These are phyloP conservation scores for Cunninghamia lanceolata DNA, from an alignment of 75 land plant genomes.

Conservation along the genomic window DNA sequence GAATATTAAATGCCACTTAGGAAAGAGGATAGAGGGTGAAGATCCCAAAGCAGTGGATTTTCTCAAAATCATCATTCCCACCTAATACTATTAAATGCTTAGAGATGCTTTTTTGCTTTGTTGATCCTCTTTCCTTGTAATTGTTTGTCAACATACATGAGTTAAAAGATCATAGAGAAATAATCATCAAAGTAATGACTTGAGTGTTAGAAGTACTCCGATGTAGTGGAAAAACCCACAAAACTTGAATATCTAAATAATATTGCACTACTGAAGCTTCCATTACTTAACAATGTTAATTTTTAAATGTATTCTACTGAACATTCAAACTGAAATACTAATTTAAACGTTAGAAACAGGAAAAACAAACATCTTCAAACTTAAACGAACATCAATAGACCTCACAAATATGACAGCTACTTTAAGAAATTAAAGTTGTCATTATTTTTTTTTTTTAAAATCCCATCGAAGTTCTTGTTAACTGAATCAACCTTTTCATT, in stretches of 20 bases:
- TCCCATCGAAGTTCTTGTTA: not conserved
- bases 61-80: not conserved
- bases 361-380: not conserved
- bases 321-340: not conserved
- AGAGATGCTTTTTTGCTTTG: not conserved
- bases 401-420: not conserved
- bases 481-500: slow-evolving; percentile 76
- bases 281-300: not conserved
- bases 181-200: not conserved
- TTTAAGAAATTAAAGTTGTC: not conserved
- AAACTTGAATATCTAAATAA: not conserved
- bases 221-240: not conserved
- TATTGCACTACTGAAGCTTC: not conserved
- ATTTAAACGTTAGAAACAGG: not conserved
- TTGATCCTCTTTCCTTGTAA: not conserved
- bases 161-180: not conserved
- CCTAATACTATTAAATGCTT: not conserved
- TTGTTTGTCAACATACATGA: not conserved
- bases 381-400: not conserved
- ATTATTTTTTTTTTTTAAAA: too few species aligned
- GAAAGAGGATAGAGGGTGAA: not conserved
- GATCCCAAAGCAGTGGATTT: not conserved
- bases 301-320: not conserved
- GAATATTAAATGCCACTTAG: not conserved
- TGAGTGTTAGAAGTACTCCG: not conserved